Conservation (phyloP, 2,329 filamentous ascomycete genomes). For the Pyrenophora seminiperda region DNA sequence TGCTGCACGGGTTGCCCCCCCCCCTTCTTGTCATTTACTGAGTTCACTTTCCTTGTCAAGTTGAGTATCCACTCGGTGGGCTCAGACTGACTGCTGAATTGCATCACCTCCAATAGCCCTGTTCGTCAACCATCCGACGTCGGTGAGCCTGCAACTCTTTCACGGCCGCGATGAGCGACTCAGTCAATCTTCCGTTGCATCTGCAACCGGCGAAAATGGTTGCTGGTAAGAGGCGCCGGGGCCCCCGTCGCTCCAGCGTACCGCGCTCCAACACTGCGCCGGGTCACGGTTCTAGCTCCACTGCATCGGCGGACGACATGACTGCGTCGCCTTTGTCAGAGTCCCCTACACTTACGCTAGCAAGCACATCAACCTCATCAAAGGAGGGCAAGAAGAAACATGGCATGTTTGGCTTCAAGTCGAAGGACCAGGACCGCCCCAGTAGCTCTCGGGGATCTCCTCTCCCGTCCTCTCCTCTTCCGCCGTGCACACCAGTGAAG, state of each 20-base stretch:
- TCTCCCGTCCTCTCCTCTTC: slow-evolving; percentile 19
- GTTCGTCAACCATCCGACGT: background rate
- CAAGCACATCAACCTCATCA: slow-evolving; percentile 1
- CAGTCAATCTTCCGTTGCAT: slow-evolving; percentile 4
- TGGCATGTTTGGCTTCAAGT: slow-evolving; percentile 20
- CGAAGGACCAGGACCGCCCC: slow-evolving; percentile 17
- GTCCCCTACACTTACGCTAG: slow-evolving; percentile 11
- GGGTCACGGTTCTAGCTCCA: slow-evolving; percentile 9
- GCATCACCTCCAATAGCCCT: background rate
- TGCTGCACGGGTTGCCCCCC: background rate
- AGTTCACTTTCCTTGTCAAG: background rate
- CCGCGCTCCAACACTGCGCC: slow-evolving; percentile 26
- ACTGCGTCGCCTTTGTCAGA: background rate
- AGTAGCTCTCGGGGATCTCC: slow-evolving; percentile 8
- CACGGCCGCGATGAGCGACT: slow-evolving; percentile 4
- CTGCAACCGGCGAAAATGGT: slow-evolving; percentile 15
- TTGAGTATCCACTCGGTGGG: too few species aligned
- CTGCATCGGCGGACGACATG: slow-evolving; percentile 6
- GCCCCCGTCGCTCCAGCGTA: slow-evolving; percentile 22
- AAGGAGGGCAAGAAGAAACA: slow-evolving; percentile 26
- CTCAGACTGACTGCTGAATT: background rate
- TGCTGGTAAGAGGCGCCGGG: slow-evolving; percentile 26
- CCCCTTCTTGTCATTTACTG: background rate
- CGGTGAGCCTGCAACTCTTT: background rate
- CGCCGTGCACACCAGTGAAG: slow-evolving; percentile 28